Conservation (phyloP, 1,284 basidiomycete genomes). For the Schizophyllum amplum region DNA sequence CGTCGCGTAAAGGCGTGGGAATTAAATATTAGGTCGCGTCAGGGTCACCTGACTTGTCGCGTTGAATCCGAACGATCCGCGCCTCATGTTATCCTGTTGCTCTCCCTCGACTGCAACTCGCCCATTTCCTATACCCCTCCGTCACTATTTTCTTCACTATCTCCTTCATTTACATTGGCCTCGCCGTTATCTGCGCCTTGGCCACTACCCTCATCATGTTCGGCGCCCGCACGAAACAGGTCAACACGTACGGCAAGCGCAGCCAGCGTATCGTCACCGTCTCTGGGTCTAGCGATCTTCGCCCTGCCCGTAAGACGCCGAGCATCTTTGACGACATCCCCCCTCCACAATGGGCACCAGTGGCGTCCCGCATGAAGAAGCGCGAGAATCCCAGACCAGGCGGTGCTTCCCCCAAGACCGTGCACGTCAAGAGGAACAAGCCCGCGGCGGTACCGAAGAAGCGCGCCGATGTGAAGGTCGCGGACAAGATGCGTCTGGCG, state of each 20-base stretch:
- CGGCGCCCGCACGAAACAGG: slow-evolving; percentile 52
- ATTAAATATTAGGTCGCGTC: background rate
- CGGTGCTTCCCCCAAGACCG: slow-evolving; percentile 24
- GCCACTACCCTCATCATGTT: background rate
- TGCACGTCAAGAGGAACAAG: slow-evolving; percentile 31
- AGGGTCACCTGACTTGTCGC: background rate
- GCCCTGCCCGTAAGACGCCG: background rate
- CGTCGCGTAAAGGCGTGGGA: background rate
- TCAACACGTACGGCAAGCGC: slow-evolving; percentile 62
- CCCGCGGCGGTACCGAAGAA: slow-evolving; percentile 19
- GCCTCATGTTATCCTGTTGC: background rate
- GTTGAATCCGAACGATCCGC: background rate
- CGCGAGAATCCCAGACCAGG: slow-evolving; percentile 30
- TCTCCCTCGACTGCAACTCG: background rate
- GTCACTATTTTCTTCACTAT: background rate
- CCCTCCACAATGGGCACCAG: slow-evolving; percentile 24
- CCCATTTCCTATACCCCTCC: background rate
- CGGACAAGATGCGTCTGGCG: slow-evolving; percentile 9
- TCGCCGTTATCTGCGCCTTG: background rate
- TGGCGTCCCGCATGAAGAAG: slow-evolving; percentile 39
- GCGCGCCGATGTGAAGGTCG: slow-evolving; percentile 12
- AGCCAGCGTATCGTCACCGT: slow-evolving; percentile 54
- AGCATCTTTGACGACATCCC: slow-evolving; percentile 36
- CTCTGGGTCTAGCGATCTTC: slow-evolving; percentile 23
- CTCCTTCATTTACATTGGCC: background rate